Conservation (phyloP, 768 basidiomycete species). For the Podaxis rugospora region DNA sequence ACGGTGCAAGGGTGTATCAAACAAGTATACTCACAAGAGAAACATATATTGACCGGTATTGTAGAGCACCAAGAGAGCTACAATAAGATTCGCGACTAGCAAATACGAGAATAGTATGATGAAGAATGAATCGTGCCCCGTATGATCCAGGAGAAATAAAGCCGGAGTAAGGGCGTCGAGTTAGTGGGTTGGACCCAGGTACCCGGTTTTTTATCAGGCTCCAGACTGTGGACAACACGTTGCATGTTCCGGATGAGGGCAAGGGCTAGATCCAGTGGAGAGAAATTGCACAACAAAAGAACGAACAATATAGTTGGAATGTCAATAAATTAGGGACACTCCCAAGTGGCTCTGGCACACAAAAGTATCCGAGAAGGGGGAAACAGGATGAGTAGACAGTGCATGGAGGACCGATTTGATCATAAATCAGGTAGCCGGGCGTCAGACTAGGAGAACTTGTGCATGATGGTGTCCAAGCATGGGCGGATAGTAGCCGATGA, state of each 20-base stretch:
- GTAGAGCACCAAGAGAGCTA: slow-evolving; percentile 17
- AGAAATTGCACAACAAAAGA: slow-evolving; percentile 9
- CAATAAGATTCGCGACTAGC: neutral
- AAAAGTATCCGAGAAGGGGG: slow-evolving; percentile 13
- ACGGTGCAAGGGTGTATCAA: neutral
- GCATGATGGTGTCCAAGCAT: neutral
- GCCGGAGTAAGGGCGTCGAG: slow-evolving; percentile 12
- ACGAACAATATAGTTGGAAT: slow-evolving; percentile 12
- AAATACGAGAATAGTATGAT: neutral
- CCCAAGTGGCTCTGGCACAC: neutral
- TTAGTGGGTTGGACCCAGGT: slow-evolving; percentile 5
- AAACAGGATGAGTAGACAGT: slow-evolving; percentile 17
- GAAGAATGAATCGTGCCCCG: slow-evolving; percentile 8
- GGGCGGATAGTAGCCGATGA: neutral
- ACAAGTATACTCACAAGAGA: slow-evolving; percentile 14
- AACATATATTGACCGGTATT: slow-evolving; percentile 16
- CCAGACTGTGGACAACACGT: slow-evolving; percentile 5
- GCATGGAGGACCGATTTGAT: slow-evolving; percentile 17
- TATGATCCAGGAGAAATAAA: slow-evolving; percentile 18
- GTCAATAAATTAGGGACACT: slow-evolving; percentile 3
- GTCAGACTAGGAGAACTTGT: neutral
- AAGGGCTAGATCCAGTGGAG: slow-evolving; percentile 14
- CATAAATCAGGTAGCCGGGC: slow-evolving; percentile 15
- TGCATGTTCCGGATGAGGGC: slow-evolving; percentile 13
- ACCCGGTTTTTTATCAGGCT: neutral